These are phyloP conservation scores for Ustilago esculenta DNA, from an alignment of 1,284 basidiomycete species.

Conservation along the genomic window DNA sequence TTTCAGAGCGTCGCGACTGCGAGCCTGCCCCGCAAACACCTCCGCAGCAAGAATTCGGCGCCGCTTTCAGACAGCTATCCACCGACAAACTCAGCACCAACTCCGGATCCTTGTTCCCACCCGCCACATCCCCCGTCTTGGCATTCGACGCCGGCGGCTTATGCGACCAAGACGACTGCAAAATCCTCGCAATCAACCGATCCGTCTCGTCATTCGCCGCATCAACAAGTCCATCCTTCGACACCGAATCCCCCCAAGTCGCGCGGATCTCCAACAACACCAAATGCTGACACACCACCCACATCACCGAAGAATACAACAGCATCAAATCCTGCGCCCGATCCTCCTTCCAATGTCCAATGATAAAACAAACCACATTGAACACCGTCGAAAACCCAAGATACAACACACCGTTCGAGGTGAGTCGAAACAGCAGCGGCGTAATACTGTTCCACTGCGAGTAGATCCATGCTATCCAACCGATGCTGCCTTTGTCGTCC, in stretches of 20 bases:
- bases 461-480: conserved; percentile 13
- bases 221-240: neutral
- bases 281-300: conserved; percentile 50
- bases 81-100: conserved; percentile 18
- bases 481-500: conserved; percentile 1
- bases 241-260: conserved; percentile 22
- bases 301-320: conserved; percentile 53
- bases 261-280: conserved; percentile 48
- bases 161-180: conserved; percentile 15
- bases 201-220: conserved; percentile 18
- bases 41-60: conserved; percentile 1
- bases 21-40: neutral
- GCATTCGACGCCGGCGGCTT: conserved; percentile 3
- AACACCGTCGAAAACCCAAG: conserved; percentile 47
- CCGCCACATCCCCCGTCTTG: neutral
- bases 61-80: conserved; percentile 11
- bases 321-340: conserved; percentile 48
- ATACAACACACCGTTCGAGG: conserved; percentile 52
- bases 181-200: conserved; percentile 16
- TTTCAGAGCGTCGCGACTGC: neutral
- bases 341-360: conserved; percentile 26
- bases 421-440: conserved; percentile 44
- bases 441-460: conserved; percentile 38
- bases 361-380: conserved; percentile 51
- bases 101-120: conserved; percentile 3